Evolutionary conservation across 2,329 filamentous ascomycete genomes (phyloP), one percentile per base, ranked within the genome.

Genomic region (Ceratocystis papillata): DNA sequence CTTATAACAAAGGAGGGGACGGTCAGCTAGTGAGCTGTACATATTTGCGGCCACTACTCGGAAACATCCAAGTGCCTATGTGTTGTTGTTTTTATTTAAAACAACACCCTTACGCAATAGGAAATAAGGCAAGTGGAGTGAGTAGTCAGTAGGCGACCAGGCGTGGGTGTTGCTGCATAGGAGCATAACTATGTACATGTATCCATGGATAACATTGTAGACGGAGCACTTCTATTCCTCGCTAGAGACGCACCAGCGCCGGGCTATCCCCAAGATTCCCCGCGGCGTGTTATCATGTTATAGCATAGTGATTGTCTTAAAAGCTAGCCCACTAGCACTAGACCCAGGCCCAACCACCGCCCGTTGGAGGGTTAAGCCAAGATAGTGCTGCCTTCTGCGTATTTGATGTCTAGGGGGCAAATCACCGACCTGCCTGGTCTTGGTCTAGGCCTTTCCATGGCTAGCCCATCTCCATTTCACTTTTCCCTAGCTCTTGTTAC

Each of bases 301-400:
- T 59, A 59, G 37, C 55, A 59, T 37, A 20, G 55, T 37, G 5
- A 30, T 59, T 59, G 55, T 59, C 55, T 59, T 59, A 37, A 59
- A 50, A 59, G 55, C 25, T 17, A 20, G 28, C 28, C 8, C 17
- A 57, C 55, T 33, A 59, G 55, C 48, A 48, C 22, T 50, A 25
- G 48, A 50, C 48, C 48, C 6, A 50, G 48, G 20, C 17, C 46
- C 46, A 48, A 48, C 46, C 46, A n/a, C 46, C 46, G 17, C 28
- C 55, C 55, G 33, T 20, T 37, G 28, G 28, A 59, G 55, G 15
- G 33, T 30, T n/a, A 59, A 37, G 55, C 55, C 28, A 59, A 37
- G 55, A 59, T 59, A 59, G 55, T 28, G 30, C 55, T 59, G 55
- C 12, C 55, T 59, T 59, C 12, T 15, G 53, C 12, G 25, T 25